Percentiles rank a stretch among this genome's conserved stretches.
phyloP scores from a whole-genome alignment of 1,139 yeast species.

The Blastobotrys elegans region DNA sequence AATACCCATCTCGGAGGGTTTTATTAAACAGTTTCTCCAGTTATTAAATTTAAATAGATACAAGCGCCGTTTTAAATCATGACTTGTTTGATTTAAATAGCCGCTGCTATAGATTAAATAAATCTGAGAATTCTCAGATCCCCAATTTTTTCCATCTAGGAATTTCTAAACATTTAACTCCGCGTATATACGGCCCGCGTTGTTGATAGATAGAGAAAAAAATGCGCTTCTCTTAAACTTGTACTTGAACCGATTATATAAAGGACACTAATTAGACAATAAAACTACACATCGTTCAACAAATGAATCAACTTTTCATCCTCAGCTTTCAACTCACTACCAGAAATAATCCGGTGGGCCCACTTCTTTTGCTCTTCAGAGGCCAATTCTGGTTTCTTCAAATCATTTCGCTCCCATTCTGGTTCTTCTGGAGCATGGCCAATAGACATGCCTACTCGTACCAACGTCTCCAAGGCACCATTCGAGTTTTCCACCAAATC shows the following conservation, averaged over 20 bases:
- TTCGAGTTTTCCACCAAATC: constrained; percentile 68
- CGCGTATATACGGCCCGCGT: neutral
- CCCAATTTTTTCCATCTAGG: too few relatives aligned
- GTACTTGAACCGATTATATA: neutral
- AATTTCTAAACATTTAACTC: too few relatives aligned
- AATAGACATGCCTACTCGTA: constrained; percentile 85
- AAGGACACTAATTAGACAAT: neutral
- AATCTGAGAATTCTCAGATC: too few relatives aligned
- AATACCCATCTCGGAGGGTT: too few relatives aligned
- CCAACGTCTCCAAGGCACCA: constrained; percentile 71
- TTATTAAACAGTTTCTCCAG: too few relatives aligned
- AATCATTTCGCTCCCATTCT: constrained; percentile 44
- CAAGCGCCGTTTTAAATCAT: too few relatives aligned
- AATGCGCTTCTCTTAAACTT: neutral
- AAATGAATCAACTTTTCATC: constrained; percentile 4
- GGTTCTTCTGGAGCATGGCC: constrained; percentile 60
- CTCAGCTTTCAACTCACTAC: constrained; percentile 8
- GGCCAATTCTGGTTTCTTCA: constrained; percentile 18
- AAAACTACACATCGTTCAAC: constrained; percentile 4
- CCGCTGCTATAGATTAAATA: too few relatives aligned
- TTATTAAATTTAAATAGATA: too few relatives aligned
- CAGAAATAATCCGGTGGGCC: constrained; percentile 20
- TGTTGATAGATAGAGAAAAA: neutral
- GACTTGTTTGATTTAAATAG: too few relatives aligned
- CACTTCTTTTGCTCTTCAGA: constrained; percentile 18